A percentile compares a stretch with the other conserved stretches of the same genome.
Conservation (phyloP, 257 asterid genomes). For the Nicotiana attenuata region DNA sequence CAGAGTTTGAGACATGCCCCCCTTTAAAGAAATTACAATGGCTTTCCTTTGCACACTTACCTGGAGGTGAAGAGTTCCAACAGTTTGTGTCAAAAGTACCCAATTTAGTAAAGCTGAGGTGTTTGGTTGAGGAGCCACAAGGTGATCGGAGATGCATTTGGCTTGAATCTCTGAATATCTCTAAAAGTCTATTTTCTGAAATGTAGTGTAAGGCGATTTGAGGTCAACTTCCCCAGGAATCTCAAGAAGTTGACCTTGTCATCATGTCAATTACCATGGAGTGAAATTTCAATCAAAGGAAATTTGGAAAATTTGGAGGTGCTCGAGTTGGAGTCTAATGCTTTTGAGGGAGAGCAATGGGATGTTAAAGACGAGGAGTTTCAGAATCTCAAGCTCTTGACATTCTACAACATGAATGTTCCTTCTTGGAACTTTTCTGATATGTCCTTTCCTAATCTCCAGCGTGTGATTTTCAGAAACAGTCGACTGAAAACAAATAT, state of each 20-base stretch:
- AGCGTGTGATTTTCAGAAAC: neutral
- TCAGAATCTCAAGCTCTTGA: neutral
- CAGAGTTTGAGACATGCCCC: neutral
- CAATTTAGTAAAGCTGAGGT: neutral
- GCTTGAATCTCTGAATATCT: neutral
- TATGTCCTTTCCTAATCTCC: neutral
- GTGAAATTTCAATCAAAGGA: neutral
- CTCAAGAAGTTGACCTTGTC: constrained; percentile 16
- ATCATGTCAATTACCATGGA: neutral
- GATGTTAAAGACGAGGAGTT: neutral
- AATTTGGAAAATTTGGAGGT: neutral
- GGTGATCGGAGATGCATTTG: neutral
- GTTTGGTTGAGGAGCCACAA: neutral
- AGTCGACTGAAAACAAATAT: neutral
- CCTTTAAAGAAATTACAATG: neutral
- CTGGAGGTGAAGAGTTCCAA: neutral
- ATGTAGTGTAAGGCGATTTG: neutral
- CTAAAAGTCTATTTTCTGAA: neutral
- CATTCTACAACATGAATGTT: neutral
- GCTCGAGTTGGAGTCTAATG: neutral
- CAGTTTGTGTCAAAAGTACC: neutral
- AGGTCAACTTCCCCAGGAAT: constrained; percentile 9
- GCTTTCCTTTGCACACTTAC: neutral
- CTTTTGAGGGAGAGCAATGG: neutral
- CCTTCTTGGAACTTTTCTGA: neutral